Base-by-base conservation (phyloP, 352 stramenopile genomes). In the Vaucheria bursata region DNA sequence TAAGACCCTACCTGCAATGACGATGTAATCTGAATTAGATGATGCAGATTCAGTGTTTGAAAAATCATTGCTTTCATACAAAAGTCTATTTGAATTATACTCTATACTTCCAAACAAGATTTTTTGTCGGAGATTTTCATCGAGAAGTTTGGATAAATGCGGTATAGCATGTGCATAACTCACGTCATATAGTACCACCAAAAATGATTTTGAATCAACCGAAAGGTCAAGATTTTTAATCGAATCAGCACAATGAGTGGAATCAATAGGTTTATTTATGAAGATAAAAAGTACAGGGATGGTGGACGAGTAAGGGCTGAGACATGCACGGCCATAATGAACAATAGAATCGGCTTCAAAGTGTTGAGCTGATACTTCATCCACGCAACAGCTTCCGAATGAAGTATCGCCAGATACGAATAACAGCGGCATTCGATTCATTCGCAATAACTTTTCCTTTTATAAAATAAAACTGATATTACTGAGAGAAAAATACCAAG, bases 351-450 rank as follows among this genome's bases (percentile, higher is more conserved):
- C 79, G 37, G 80, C 80, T 59, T 74, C 82, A 0, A 85, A 78
- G 34, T 85, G 80, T 59, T 82, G 77, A 4, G 77, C 77, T 25
- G 77, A 80, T 1, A 85, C 71, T 38, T 85, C 80, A 36, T 85
- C 80, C 39, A 85, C 80, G 59, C 80, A 85, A 79, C 80, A 85
- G 66, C 36, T 75, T 37, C 75, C 80, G 69, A 85, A 85, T 35
- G 75, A 84, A 0, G 80, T 84, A 50, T 85, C 80, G 2, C 80
- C 80, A 33, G 76, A 78, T 5, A 85, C 73, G 38, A 85, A 85
- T 38, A 83, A 70, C 35, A 84, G 35, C 4, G 78, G 78, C 45
- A 18, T 25, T n/a, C n/a, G n/a, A n/a, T n/a, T n/a, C n/a, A n/a
- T n/a, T n/a, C n/a, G n/a, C n/a, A n/a, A n/a, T n/a, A n/a, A n/a